phyloP scores from a whole-genome alignment of 2,329 filamentous ascomycete species.

The Septoria petroselini region DNA sequence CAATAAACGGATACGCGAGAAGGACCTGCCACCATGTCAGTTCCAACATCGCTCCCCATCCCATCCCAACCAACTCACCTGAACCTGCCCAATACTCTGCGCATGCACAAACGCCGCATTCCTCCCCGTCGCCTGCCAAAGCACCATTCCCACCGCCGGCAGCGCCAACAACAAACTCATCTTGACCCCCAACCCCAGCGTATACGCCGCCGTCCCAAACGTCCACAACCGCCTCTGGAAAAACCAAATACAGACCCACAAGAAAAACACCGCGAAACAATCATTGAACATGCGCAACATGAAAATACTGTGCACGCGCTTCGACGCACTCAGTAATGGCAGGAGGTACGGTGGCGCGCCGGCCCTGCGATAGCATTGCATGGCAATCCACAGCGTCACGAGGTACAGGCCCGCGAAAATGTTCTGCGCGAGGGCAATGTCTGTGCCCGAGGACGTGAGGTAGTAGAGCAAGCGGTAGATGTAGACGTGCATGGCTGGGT shows the following conservation, averaged over 20 bases:
- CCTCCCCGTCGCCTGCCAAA: constrained; percentile 71
- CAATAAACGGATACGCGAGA: constrained; percentile 66
- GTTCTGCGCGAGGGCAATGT: constrained; percentile 78
- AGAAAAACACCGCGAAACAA: constrained; percentile 77
- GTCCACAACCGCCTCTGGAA: constrained; percentile 75
- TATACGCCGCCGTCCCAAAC: constrained; percentile 68
- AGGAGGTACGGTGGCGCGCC: constrained; percentile 84
- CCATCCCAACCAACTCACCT: constrained; percentile 53
- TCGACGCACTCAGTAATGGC: constrained; percentile 80
- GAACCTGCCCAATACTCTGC: constrained; percentile 71
- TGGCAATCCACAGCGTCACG: constrained; percentile 68
- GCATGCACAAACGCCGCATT: constrained; percentile 64
- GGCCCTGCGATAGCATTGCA: constrained; percentile 75
- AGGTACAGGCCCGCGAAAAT: constrained; percentile 81
- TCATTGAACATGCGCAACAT: constrained; percentile 94
- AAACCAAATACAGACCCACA: constrained; percentile 76
- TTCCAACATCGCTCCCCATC: not conserved
- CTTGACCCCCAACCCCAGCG: constrained; percentile 82
- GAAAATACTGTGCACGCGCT: constrained; percentile 90
- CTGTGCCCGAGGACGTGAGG: constrained; percentile 69
- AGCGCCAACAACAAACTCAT: constrained; percentile 85
- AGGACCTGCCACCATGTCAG: constrained; percentile 43
- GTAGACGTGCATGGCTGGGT: constrained; percentile 90
- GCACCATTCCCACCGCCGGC: constrained; percentile 73
- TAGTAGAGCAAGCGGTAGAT: constrained; percentile 77